A percentile compares a stretch with the other conserved stretches of the same genome.
Conservation (phyloP, 441 rosid species). For the Populus trichocarpa region DNA sequence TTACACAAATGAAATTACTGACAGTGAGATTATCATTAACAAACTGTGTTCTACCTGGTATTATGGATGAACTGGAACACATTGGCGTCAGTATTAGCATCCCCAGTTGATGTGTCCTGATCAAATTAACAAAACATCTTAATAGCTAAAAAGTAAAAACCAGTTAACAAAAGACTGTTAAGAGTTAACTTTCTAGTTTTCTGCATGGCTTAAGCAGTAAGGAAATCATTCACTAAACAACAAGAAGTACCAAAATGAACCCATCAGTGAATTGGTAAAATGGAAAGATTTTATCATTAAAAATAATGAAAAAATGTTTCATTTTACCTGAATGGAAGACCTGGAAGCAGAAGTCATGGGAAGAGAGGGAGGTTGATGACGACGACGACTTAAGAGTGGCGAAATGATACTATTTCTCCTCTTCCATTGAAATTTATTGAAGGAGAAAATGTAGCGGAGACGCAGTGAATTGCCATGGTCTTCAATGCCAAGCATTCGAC, state of each 20-base stretch:
- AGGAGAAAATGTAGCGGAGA: slow-evolving; percentile 20
- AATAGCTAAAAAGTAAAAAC: not conserved
- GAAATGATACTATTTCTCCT: slow-evolving; percentile 22
- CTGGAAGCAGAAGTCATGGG: slow-evolving; percentile 67
- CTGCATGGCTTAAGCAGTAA: not conserved
- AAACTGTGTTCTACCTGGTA: slow-evolving; percentile 43
- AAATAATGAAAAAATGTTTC: not conserved
- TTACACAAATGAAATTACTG: not conserved
- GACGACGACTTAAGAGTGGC: slow-evolving; percentile 19
- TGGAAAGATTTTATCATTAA: not conserved
- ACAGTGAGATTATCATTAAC: not conserved
- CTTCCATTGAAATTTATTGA: slow-evolving; percentile 14
- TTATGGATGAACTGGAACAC: slow-evolving; percentile 64
- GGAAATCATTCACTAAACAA: not conserved
- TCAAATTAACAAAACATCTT: slow-evolving; percentile 4
- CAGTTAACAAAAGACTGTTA: not conserved
- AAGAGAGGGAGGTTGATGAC: slow-evolving; percentile 18
- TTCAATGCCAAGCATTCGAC: slow-evolving; percentile 10
- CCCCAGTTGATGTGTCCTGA: slow-evolving; percentile 59
- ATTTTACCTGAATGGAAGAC: slow-evolving; percentile 42
- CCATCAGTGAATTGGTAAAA: not conserved
- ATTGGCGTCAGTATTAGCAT: slow-evolving; percentile 39
- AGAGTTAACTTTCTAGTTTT: not conserved
- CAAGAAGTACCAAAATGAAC: not conserved
- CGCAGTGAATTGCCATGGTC: slow-evolving; percentile 19